Evolutionary conservation across 441 rosid species (phyloP).

Genomic region (Theobroma grandiflorum): DNA sequence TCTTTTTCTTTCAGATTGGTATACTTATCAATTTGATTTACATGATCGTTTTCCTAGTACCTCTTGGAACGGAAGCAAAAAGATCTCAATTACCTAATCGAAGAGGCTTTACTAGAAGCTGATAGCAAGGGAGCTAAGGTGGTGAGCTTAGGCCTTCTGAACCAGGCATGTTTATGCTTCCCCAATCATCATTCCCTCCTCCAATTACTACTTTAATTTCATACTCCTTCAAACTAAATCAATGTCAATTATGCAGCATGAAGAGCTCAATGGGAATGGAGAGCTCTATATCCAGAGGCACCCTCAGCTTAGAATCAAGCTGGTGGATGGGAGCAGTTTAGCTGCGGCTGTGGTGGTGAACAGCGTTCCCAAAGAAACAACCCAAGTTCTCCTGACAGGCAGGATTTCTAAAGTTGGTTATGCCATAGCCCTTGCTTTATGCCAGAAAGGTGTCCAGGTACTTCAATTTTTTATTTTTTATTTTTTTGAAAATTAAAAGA

Average conservation of each 20-base stretch:
- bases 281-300: constrained; percentile 48
- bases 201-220: background rate
- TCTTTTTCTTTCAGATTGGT: too few species aligned
- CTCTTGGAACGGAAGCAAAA: constrained; percentile 8
- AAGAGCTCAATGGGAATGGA: constrained; percentile 56
- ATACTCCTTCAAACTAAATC: background rate
- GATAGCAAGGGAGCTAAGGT: constrained; percentile 33
- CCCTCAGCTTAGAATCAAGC: constrained; percentile 48
- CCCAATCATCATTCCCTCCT: background rate
- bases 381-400: constrained; percentile 50
- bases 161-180: constrained; percentile 30
- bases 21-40: background rate
- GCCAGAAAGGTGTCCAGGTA: constrained; percentile 54
- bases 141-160: constrained; percentile 36
- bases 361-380: constrained; percentile 47
- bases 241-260: constrained; percentile 26
- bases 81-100: constrained; percentile 31
- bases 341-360: constrained; percentile 49
- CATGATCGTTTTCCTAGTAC: constrained; percentile 20
- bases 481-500: too few species aligned
- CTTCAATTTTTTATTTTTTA: too few species aligned
- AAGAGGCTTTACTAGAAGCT: constrained; percentile 36
- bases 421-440: constrained; percentile 40
- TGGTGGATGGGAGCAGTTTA: constrained; percentile 65
- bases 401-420: constrained; percentile 48